Evolutionary conservation across 1,284 basidiomycete genomes (phyloP).

Genomic region (Schizopora paradoxa): DNA sequence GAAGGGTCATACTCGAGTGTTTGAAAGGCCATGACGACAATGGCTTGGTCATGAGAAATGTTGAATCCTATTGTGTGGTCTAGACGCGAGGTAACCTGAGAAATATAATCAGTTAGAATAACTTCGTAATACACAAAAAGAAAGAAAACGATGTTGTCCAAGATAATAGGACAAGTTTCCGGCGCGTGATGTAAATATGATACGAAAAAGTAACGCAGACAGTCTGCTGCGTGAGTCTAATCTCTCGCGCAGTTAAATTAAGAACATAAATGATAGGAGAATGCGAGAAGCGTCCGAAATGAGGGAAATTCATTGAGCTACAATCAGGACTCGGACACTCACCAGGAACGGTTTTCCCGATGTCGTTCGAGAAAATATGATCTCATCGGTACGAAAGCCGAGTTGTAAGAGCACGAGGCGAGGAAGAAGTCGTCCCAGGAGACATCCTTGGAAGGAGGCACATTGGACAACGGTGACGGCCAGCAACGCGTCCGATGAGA

Average conservation of each 20-base stretch:
- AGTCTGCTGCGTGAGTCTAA: no score
- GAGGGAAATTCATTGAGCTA: not conserved
- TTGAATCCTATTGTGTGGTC: slow-evolving; percentile 64
- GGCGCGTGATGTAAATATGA: no score
- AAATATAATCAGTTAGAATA: not conserved
- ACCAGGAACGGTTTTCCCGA: slow-evolving; percentile 72
- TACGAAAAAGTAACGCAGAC: no score
- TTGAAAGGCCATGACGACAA: slow-evolving; percentile 64
- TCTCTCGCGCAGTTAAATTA: no score
- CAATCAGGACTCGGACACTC: slow-evolving; percentile 27
- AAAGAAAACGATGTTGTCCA: not conserved
- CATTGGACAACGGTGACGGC: slow-evolving; percentile 5
- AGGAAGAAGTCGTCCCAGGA: slow-evolving; percentile 68
- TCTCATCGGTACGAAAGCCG: slow-evolving; percentile 40
- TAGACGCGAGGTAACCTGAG: slow-evolving; percentile 39
- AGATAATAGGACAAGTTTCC: no score
- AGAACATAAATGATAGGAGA: slow-evolving; percentile 8
- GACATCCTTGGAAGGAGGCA: slow-evolving; percentile 46
- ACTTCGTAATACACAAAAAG: not conserved
- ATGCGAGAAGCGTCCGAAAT: not conserved
- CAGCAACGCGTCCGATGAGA: not conserved
- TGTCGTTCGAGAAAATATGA: slow-evolving; percentile 51
- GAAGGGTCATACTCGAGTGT: slow-evolving; percentile 31
- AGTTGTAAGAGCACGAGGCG: slow-evolving; percentile 53
- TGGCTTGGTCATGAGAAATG: slow-evolving; percentile 70